Percentiles rank a stretch among this genome's conserved stretches.
Conservation (phyloP, 2,329 filamentous ascomycete species). For the Diaporthe australafricana region DNA sequence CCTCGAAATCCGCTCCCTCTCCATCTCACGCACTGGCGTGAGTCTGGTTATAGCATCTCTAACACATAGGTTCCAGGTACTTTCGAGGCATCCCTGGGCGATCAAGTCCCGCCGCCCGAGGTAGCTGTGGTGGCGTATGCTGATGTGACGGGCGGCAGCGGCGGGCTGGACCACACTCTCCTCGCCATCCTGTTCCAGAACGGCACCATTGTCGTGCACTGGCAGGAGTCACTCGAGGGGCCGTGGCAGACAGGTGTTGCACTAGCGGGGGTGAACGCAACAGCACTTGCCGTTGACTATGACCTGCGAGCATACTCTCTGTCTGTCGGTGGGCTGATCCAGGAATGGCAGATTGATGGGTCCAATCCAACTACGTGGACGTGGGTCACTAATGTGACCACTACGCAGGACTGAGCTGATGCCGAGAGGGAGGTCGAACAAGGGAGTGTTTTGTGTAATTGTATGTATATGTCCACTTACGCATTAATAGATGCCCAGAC, state of each 20-base stretch:
- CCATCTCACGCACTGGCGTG: neutral
- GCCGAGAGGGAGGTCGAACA: neutral
- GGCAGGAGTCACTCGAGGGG: constrained; percentile 16
- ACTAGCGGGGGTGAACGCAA: neutral
- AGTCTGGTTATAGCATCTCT: neutral
- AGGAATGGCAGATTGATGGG: constrained; percentile 25
- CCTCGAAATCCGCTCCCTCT: too few species aligned
- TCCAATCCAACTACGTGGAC: constrained; percentile 4
- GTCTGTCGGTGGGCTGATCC: neutral
- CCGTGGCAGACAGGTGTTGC: constrained; percentile 16
- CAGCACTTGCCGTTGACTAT: constrained; percentile 13
- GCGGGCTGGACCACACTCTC: neutral
- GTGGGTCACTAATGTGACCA: constrained; percentile 4
- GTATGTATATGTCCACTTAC: neutral
- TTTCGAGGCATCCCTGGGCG: constrained; percentile 26
- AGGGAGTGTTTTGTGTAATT: neutral
- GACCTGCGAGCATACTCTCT: constrained; percentile 10
- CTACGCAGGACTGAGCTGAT: neutral
- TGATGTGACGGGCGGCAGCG: neutral
- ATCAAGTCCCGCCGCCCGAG: constrained; percentile 4
- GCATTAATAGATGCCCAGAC: too few species aligned
- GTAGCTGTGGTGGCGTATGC: constrained; percentile 19
- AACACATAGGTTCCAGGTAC: neutral
- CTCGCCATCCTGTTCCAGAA: constrained; percentile 15
- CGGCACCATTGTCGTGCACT: constrained; percentile 2